These are phyloP conservation scores for Neonothopanus nambi DNA, from an alignment of 1,284 basidiomycete species.

Conservation along the genomic window DNA sequence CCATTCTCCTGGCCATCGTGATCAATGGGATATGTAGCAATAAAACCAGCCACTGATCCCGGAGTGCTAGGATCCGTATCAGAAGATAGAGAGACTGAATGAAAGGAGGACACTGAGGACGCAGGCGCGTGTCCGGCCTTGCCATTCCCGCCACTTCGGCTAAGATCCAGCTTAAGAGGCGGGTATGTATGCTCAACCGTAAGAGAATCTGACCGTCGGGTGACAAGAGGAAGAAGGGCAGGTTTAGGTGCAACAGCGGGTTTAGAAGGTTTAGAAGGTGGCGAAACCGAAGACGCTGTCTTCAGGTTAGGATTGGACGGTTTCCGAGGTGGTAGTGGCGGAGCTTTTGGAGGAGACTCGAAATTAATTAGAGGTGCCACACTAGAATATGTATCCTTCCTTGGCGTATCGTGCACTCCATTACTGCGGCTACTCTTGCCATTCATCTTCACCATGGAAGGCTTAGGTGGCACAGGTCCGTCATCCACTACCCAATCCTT, in stretches of 20 bases:
- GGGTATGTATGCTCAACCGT: conserved; percentile 61
- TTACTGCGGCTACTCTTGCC: conserved; percentile 13
- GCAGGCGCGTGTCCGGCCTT: conserved; percentile 51
- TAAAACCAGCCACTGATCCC: conserved; percentile 41
- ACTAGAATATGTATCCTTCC: conserved; percentile 16
- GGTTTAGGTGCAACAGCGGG: conserved; percentile 20
- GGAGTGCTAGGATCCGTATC: conserved; percentile 52
- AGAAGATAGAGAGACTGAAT: conserved; percentile 77
- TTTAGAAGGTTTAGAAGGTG: conserved; percentile 11
- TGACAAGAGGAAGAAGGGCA: conserved; percentile 15
- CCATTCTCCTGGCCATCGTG: conserved; percentile 25
- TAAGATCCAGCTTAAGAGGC: conserved; percentile 40
- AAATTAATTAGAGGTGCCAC: conserved; percentile 54
- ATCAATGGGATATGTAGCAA: conserved; percentile 52
- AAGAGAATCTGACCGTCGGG: conserved; percentile 43
- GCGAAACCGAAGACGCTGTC: conserved; percentile 39
- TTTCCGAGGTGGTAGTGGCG: conserved; percentile 68
- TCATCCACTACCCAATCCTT: conserved; percentile 76
- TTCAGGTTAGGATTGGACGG: conserved; percentile 52
- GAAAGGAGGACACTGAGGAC: conserved; percentile 78
- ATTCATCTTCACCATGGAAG: conserved; percentile 20
- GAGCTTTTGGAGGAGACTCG: conserved; percentile 47
- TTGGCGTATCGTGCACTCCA: conserved; percentile 29
- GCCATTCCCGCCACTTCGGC: conserved; percentile 17
- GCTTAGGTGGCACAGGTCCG: conserved; percentile 34